Evolutionary conservation across 108 stramenopile species (phyloP), one percentile per base, ranked within the genome.

Genomic region (Mediolabrus comicus): DNA sequence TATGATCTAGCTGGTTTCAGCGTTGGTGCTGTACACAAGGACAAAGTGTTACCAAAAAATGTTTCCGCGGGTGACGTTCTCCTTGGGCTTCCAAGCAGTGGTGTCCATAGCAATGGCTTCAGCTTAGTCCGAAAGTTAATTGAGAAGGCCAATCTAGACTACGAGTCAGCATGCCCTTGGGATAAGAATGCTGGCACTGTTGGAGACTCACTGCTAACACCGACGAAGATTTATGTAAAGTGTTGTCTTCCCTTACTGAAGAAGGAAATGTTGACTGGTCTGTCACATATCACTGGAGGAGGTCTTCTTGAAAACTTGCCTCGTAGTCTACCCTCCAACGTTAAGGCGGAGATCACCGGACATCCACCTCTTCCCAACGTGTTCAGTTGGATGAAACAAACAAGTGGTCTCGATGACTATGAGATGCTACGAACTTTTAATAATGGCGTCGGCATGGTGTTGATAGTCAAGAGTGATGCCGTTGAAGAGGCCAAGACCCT

Each of bases 81-180:
- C 41, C 87, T 99, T 22, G 98, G 97, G 59, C 82, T 99, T 32
- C 69, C 94, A 13, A 97, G 96, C 76, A 92, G 89, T 53, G 98
- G 97, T 27, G 88, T 98, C n/a, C 98, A 99, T 83, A 96, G 95
- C 80, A 99, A 99, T 81, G 97, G 98, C 13, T 99, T 97, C 87
- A 95, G 94, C 65, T 83, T 99, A 60, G 98, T 99, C 6, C 77
- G 98, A 39, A 98, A 95, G 70, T 70, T 95, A 8, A 68, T 95
- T 32, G 93, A 89, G 46, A 92, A 88, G 67, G 92, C 90, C 52
- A 95, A 95, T 14, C 83, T 97, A 39, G 62, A 65, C 14, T 97
- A 88, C 77, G 79, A 79, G 7, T 92, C 90, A 41, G 74, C 87
- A 10, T 96, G 93, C 60, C 98, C 98, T 1, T 98, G 97, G 92